phyloP scores from a whole-genome alignment of 441 rosid genomes.

The Biscutella laevigata region DNA sequence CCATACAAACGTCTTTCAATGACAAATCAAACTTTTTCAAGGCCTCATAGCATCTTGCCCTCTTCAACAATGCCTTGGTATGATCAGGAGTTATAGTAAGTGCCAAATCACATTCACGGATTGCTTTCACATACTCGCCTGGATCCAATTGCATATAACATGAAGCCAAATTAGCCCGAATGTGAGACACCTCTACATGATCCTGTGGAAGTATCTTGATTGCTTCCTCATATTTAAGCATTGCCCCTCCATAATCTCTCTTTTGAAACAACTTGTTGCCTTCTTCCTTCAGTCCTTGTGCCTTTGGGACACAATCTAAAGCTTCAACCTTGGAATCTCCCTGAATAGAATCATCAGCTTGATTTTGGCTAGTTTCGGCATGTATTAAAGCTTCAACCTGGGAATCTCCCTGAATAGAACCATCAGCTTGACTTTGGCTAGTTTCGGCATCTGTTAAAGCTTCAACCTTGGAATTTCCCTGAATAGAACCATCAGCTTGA shows the following conservation, averaged over 20 bases:
- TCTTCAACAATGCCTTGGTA: constrained; percentile 49
- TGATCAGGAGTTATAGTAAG: constrained; percentile 44
- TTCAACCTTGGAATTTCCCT: constrained; percentile 10
- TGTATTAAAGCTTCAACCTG: no score
- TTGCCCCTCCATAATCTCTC: constrained; percentile 48
- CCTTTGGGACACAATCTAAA: constrained; percentile 34
- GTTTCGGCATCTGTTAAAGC: no score
- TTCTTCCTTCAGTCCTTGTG: constrained; percentile 50
- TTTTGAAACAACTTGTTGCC: constrained; percentile 58
- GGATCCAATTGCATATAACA: constrained; percentile 64
- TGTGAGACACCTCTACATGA: constrained; percentile 43
- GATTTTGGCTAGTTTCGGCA: constrained; percentile 25
- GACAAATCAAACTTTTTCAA: constrained; percentile 59
- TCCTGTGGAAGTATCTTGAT: constrained; percentile 47
- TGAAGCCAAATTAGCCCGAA: constrained; percentile 52
- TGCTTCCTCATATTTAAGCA: constrained; percentile 51
- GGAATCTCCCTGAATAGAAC: no score
- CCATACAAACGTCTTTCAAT: constrained; percentile 42
- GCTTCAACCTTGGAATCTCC: constrained; percentile 29
- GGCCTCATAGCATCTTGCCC: constrained; percentile 61
- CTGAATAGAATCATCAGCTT: constrained; percentile 4
- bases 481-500: constrained; percentile 13
- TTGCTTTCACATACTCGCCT: constrained; percentile 45
- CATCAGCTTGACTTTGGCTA: no score
- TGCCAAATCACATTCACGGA: constrained; percentile 51